Base-by-base conservation (phyloP, 768 basidiomycete species). In the Collybiopsis luxurians region DNA sequence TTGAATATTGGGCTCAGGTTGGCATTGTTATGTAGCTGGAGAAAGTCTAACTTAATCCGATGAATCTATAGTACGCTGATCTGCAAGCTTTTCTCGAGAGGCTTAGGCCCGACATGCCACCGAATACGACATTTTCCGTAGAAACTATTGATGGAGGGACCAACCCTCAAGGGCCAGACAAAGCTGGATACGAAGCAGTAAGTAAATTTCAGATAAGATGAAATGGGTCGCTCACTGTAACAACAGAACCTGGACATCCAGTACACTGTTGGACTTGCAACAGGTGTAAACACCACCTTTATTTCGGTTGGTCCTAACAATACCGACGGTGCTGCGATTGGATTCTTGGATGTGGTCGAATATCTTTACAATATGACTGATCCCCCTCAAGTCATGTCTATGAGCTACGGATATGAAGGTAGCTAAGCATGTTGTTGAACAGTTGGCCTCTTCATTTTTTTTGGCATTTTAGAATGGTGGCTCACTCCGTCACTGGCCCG, bases 131-230 rank as follows among this genome's bases (percentile, higher is more conserved):
- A 15, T 67, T 69, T 51, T 39, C 55, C 3, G 34, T 63, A 4
- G 40, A 66, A 38, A 59, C 64, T n/a, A 53, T 69, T 17, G 66
- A 69, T 50, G 67, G 66, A 24, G 69, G 67, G 3, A 39, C 24
- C 12, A 68, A 69, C 53, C 61, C 66, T 2, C 70, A 69, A 59
- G 55, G 48, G 4, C 51, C 57, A 3, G 34, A 26, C 24, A 26
- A 64, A 26, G 64, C 65, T 15, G 66, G 68, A 13, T 49, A 59
- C 34, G 69, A 71, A 58, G 69, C 66, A 6, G 67, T 68, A 52
- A 47, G 64, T 34, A 13, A n/a, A n/a, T n/a, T n/a, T n/a, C n/a
- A n/a, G n/a, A n/a, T n/a, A n/a, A n/a, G n/a, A n/a, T n/a, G n/a
- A n/a, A 4, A 15, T 42, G 17, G 4, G 7, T 17, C 6, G 40